A percentile compares a stretch with the other conserved stretches of the same genome.
Evolutionary conservation across 768 basidiomycete species (phyloP).

Genomic region (Stropharia rugosoannulata): DNA sequence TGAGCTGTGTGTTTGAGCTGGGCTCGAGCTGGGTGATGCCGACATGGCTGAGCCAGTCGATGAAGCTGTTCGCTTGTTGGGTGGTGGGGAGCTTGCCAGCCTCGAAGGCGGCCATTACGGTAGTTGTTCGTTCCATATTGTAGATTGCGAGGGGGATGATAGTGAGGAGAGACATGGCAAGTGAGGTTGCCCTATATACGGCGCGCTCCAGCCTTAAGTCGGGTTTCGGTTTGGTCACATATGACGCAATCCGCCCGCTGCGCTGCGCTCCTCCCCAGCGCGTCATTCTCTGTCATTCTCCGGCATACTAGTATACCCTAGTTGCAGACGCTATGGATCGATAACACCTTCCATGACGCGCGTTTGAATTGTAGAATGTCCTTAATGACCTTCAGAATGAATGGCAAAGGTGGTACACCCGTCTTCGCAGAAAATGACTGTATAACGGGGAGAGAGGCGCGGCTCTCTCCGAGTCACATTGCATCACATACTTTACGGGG

Average conservation of each 20-base stretch:
- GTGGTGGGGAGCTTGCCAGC: constrained; percentile 72
- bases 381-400: too few species aligned
- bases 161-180: background rate
- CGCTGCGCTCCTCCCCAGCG: background rate
- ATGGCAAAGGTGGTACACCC: too few species aligned
- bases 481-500: too few species aligned
- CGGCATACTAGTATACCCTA: too few species aligned
- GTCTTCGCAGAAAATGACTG: too few species aligned
- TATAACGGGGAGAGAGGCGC: too few species aligned
- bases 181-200: background rate
- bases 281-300: background rate
- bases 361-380: too few species aligned
- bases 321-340: too few species aligned
- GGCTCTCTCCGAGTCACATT: too few species aligned
- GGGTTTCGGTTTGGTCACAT: background rate
- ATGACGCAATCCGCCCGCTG: background rate
- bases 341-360: too few species aligned
- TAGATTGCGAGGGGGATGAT: background rate
- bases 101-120: constrained; percentile 63
- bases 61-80: constrained; percentile 48
- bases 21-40: constrained; percentile 45
- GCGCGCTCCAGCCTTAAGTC: background rate
- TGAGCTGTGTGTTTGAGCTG: constrained; percentile 40
- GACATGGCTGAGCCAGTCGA: constrained; percentile 55
- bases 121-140: constrained; percentile 62